Conservation (phyloP, 2,329 filamentous ascomycete species). For the Phyllosticta citrichinensis region DNA sequence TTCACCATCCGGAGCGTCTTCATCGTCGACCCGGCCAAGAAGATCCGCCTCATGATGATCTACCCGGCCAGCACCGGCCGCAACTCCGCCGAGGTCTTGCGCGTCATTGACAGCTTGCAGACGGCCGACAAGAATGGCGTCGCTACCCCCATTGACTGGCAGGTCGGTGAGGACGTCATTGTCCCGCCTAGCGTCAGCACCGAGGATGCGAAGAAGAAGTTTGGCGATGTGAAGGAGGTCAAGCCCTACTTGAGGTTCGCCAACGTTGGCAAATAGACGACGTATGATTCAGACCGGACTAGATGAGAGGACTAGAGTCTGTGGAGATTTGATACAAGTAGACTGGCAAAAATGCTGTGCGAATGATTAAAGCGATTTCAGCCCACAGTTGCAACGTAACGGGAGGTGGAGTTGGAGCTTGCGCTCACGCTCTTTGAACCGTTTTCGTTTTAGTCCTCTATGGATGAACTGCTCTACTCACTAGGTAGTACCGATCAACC, state of each 20-base stretch:
- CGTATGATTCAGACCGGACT: background rate
- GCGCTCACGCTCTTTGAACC: background rate
- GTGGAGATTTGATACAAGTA: background rate
- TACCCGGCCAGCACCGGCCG: constrained; percentile 53
- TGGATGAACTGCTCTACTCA: background rate
- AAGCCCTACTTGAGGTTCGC: constrained; percentile 54
- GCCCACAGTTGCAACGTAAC: background rate
- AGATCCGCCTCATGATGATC: constrained; percentile 51
- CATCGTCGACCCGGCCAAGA: constrained; percentile 56
- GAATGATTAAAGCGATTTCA: background rate
- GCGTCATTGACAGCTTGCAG: constrained; percentile 43
- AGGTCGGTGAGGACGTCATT: constrained; percentile 50
- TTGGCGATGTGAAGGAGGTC: constrained; percentile 50
- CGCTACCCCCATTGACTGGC: constrained; percentile 54
- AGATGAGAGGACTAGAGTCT: background rate
- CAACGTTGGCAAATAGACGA: constrained; percentile 6
- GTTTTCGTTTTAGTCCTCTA: background rate
- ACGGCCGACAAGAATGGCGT: constrained; percentile 50
- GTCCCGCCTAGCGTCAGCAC: constrained; percentile 50
- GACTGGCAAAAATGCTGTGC: background rate
- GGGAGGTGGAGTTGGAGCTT: background rate
- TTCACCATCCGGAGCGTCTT: constrained; percentile 58
- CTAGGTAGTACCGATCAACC: background rate
- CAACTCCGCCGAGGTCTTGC: constrained; percentile 44
- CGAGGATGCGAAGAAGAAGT: constrained; percentile 48